Conservation (phyloP, 2,329 filamentous ascomycete species). For the Colletotrichum camelliae region DNA sequence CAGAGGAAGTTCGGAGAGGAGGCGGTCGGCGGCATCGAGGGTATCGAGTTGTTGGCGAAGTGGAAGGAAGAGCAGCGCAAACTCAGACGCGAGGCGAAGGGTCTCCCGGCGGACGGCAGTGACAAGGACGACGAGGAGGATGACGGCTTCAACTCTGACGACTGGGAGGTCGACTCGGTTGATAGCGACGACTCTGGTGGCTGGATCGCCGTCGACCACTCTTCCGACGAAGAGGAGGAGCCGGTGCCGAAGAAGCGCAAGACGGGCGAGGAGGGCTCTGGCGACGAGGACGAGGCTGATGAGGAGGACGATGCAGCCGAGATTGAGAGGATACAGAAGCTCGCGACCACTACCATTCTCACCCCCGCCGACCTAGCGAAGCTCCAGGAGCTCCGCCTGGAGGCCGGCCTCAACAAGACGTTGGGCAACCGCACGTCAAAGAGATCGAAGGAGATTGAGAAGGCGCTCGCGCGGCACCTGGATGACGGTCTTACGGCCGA, state of each 20-base stretch:
- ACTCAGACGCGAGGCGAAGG: constrained; percentile 73
- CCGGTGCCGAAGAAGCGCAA: constrained; percentile 58
- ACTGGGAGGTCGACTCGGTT: constrained; percentile 67
- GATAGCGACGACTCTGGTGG: constrained; percentile 77
- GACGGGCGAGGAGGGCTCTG: constrained; percentile 25
- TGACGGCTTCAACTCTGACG: constrained; percentile 57
- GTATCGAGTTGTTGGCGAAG: constrained; percentile 86
- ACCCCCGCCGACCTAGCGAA: constrained; percentile 97
- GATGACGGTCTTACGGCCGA: constrained; percentile 91
- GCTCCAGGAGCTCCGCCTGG: constrained; percentile 82
- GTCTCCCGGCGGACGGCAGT: constrained; percentile 67
- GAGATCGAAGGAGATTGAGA: constrained; percentile 50
- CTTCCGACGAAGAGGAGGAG: constrained; percentile 79
- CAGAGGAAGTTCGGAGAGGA: constrained; percentile 85
- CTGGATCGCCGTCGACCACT: constrained; percentile 92
- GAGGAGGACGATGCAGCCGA: constrained; percentile 51
- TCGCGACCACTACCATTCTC: constrained; percentile 92
- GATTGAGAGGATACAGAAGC: constrained; percentile 64
- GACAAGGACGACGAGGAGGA: constrained; percentile 69
- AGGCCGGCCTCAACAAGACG: constrained; percentile 72
- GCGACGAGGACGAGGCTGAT: constrained; percentile 35
- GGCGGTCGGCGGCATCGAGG: constrained; percentile 82
- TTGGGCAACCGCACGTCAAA: constrained; percentile 44
- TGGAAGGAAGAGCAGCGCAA: constrained; percentile 92
- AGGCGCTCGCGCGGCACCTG: constrained; percentile 65